Percentiles rank a stretch among this genome's conserved stretches.
Conservation (phyloP, 371 early-diverging fungal species). For the Actinomortierella ambigua region DNA sequence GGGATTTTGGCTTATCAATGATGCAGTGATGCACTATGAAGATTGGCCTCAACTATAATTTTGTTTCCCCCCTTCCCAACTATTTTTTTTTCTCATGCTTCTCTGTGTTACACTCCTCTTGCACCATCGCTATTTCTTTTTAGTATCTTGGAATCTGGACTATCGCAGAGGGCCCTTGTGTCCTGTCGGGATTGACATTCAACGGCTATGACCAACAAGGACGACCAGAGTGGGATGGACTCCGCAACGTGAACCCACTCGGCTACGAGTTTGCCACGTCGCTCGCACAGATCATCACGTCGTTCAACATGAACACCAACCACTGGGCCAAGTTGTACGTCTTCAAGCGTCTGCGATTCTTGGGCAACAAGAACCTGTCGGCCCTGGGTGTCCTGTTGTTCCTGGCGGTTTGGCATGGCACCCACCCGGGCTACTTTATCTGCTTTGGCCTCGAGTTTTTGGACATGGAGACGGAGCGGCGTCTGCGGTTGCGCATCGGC, state of each 20-base stretch:
- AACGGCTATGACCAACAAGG: constrained; percentile 61
- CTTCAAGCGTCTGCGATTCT: constrained; percentile 71
- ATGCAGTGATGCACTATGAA: neutral
- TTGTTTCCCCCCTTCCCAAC: neutral
- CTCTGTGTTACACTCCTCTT: neutral
- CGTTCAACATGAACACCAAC: constrained; percentile 83
- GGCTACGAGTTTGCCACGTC: constrained; percentile 62
- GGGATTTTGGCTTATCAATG: no score
- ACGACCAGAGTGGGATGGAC: constrained; percentile 55
- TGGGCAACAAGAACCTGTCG: constrained; percentile 70
- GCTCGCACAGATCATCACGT: constrained; percentile 57
- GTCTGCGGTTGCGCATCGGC: constrained; percentile 27
- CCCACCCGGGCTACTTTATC: constrained; percentile 66
- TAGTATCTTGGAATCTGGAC: constrained; percentile 76
- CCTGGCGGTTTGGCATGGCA: constrained; percentile 80
- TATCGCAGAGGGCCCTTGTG: constrained; percentile 69
- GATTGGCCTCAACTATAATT: neutral
- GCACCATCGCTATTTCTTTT: neutral
- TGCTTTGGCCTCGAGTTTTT: constrained; percentile 70
- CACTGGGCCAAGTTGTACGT: constrained; percentile 74
- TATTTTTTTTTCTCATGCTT: neutral
- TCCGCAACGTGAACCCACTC: constrained; percentile 63
- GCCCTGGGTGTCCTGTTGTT: constrained; percentile 65
- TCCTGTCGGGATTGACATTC: constrained; percentile 67
- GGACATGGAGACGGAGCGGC: constrained; percentile 57